These are phyloP conservation scores for Pleurotus sapidus DNA, from an alignment of 768 basidiomycete species.

Conservation along the genomic window DNA sequence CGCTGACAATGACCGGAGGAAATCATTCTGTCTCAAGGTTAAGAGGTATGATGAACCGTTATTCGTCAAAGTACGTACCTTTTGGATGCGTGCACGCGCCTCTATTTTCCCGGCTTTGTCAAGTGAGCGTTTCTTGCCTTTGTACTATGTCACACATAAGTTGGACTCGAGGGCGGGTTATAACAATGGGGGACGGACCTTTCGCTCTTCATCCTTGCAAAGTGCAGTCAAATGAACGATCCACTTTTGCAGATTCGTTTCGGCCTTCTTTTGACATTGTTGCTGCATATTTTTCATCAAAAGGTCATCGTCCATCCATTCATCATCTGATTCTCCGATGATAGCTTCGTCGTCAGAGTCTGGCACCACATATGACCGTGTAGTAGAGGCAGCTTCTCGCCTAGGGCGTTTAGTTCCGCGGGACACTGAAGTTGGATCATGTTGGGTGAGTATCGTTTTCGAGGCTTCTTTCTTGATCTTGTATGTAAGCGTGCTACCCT, in stretches of 20 bases:
- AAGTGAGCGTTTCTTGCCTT: conserved; percentile 55
- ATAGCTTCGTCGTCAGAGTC: conserved; percentile 72
- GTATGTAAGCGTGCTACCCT: neutral
- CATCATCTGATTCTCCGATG: conserved; percentile 24
- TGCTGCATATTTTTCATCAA: conserved; percentile 25
- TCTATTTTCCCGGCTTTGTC: conserved; percentile 43
- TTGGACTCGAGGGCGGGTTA: conserved; percentile 3
- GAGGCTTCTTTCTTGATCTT: conserved; percentile 41
- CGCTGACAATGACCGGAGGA: conserved; percentile 58
- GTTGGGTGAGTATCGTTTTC: conserved; percentile 3
- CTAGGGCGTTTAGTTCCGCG: conserved; percentile 54
- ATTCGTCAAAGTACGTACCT: conserved; percentile 38
- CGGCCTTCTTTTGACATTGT: conserved; percentile 31
- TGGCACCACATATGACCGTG: conserved; percentile 62
- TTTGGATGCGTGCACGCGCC: conserved; percentile 49
- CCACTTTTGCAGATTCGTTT: conserved; percentile 60
- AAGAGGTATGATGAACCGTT: neutral
- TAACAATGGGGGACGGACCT: conserved; percentile 38
- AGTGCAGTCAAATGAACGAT: conserved; percentile 61
- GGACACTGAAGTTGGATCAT: neutral
- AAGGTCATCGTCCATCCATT: conserved; percentile 27
- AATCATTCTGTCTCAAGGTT: conserved; percentile 50
- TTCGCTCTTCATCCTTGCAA: conserved; percentile 64
- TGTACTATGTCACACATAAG: conserved; percentile 41
- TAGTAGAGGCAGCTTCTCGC: conserved; percentile 46